Evolutionary conservation across 2,329 filamentous ascomycete species (phyloP), one percentile per base, ranked within the genome.

Genomic region (Anisogramma anomala): DNA sequence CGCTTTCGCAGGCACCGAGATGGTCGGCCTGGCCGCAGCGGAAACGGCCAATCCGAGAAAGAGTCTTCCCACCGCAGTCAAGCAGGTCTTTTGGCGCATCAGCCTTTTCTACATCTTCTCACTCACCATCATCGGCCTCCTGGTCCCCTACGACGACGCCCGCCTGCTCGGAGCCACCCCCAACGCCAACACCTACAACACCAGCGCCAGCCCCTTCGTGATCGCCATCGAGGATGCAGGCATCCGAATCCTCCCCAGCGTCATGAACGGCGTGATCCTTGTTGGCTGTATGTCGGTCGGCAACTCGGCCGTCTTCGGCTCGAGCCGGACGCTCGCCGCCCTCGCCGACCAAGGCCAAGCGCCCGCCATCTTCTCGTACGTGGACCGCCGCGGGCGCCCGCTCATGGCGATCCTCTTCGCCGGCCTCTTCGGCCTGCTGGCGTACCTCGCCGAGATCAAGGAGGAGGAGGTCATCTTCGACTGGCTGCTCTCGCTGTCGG

Each of bases 201-300:
- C 45, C 23, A 47, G 41, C 32, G 72, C 66, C 41, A 66, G 67
- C n/a, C 89, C 89, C 2, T 95, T 95, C 58, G 88, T 95, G 52
- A 93, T 95, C 53, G 85, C 88, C 48, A 94, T 94, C 52, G 69
- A 82, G 50, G 82, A 87, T 48, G 86, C 87, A 1, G 82, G 84
- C 7, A 93, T 95, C 52, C 64, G 74, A 31, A 79, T 82, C 2
- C 72, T 95, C 3, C 85, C 86, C 2, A 88, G 83, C 0, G 73
- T 95, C 40, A 93, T 95, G 82, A 95, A 96, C 60, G 79, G 77
- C n/a, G 86, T 95, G 46, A 94, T 95, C 58, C 77, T 95, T 55
- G 77, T 94, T 48, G 82, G 88, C 15, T 87, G 94, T 17, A 66
- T 95, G 17, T 93, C 85, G 1, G 88, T 95, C 45, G 87, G 87